phyloP scores from a whole-genome alignment of 441 rosid species.

The Omphalea diandra region DNA sequence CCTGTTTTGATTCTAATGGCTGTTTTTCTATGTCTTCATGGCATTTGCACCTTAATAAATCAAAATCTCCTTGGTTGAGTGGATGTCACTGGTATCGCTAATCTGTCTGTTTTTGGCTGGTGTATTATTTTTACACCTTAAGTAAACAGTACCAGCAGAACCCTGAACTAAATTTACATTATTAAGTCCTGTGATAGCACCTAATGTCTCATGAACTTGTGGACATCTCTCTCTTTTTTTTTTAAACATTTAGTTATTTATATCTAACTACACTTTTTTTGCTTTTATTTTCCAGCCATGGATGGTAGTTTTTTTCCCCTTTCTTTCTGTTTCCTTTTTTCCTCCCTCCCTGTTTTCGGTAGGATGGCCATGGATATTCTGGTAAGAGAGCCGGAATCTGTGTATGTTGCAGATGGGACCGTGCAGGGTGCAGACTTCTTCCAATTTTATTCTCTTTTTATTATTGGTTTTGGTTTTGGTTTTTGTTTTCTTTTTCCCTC shows the following conservation, averaged over 20 bases:
- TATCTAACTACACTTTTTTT: background rate
- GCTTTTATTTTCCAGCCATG: background rate
- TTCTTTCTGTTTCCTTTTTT: background rate
- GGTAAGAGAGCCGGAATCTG: conserved; percentile 17
- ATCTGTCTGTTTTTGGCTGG: no score
- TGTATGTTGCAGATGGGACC: conserved; percentile 11
- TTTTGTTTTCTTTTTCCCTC: background rate
- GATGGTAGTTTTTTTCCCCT: background rate
- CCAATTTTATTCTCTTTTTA: background rate
- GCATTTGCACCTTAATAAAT: background rate
- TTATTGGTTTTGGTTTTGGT: background rate
- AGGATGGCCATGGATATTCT: conserved; percentile 24
- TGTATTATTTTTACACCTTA: background rate
- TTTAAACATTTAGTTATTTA: background rate
- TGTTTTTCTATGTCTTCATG: background rate
- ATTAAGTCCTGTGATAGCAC: background rate
- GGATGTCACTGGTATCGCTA: no score
- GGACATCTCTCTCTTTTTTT: background rate
- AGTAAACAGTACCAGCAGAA: background rate
- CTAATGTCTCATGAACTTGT: background rate
- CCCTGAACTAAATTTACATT: background rate
- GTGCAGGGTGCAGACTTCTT: background rate
- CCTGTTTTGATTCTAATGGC: background rate
- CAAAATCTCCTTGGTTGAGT: no score
- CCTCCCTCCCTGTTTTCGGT: background rate